These are phyloP conservation scores for Ostreobium quekettii DNA, from an alignment of 139 green algal species.

Conservation along the genomic window DNA sequence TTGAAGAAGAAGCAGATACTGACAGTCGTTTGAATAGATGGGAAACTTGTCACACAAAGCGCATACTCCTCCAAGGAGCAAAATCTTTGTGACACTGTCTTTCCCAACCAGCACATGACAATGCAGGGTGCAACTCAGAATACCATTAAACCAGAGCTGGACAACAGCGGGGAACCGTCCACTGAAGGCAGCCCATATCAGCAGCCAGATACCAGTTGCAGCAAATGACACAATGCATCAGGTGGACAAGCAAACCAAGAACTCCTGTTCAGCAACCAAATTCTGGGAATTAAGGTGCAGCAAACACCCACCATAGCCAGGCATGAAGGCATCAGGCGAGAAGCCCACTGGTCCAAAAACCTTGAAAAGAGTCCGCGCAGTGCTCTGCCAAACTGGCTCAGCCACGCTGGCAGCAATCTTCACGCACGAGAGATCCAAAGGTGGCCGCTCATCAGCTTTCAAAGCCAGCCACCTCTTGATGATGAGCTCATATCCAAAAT, in stretches of 20 bases:
- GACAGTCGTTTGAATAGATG: no score
- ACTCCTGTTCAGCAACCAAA: no score
- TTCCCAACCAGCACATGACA: no score
- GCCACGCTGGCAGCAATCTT: conserved; percentile 11
- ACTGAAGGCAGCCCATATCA: neutral
- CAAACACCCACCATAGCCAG: conserved; percentile 2
- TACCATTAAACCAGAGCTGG: no score
- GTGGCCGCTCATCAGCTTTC: neutral
- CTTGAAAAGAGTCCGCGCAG: conserved; percentile 4
- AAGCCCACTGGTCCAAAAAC: neutral
- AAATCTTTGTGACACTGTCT: no score
- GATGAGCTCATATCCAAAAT: conserved; percentile 23
- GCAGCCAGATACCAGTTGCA: conserved; percentile 13
- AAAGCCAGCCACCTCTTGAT: neutral
- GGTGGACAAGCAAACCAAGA: conserved; percentile 19
- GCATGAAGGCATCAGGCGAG: neutral
- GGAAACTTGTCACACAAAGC: no score
- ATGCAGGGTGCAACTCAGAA: no score
- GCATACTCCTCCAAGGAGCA: no score
- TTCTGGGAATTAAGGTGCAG: conserved; percentile 25
- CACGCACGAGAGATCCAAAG: conserved; percentile 13
- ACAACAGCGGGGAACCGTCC: no score
- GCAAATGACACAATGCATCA: neutral
- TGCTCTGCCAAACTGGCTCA: neutral
- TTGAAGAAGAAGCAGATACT: no score